These are phyloP conservation scores for Fragosphaeria purpurea DNA, from an alignment of 2,329 filamentous ascomycete species.

Conservation along the genomic window DNA sequence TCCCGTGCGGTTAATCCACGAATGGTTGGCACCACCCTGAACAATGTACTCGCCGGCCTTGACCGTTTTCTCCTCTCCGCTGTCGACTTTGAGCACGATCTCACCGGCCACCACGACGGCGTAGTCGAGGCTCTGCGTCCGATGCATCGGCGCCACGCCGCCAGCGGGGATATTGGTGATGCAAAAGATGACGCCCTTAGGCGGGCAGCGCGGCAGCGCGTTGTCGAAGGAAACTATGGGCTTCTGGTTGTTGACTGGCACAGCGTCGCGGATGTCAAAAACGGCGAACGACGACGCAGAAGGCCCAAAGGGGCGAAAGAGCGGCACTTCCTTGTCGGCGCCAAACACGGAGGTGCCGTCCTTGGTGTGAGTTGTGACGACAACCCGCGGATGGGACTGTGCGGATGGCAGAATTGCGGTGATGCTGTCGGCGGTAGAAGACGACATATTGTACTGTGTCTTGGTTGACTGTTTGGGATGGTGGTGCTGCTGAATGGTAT, in stretches of 20 bases:
- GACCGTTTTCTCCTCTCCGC: slow-evolving; percentile 29
- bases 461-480: too few relatives aligned
- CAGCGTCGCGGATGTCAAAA: slow-evolving; percentile 19
- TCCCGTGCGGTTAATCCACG: slow-evolving; percentile 30
- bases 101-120: slow-evolving; percentile 27
- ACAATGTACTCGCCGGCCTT: slow-evolving; percentile 29
- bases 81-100: slow-evolving; percentile 30
- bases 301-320: slow-evolving; percentile 1
- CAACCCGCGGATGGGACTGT: not conserved
- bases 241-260: slow-evolving; percentile 23
- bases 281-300: slow-evolving; percentile 17
- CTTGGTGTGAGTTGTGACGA: slow-evolving; percentile 1
- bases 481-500: too few relatives aligned
- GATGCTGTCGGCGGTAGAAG: too few relatives aligned
- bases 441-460: too few relatives aligned
- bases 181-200: slow-evolving; percentile 25
- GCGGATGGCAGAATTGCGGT: not conserved
- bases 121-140: slow-evolving; percentile 32
- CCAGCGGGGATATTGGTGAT: slow-evolving; percentile 22
- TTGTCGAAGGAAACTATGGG: slow-evolving; percentile 8
- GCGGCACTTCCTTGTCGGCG: not conserved
- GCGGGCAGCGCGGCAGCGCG: slow-evolving; percentile 24
- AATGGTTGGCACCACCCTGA: slow-evolving; percentile 33
- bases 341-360: slow-evolving; percentile 2
- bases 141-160: slow-evolving; percentile 27